Base-by-base conservation (phyloP, 192 early-diverging fungal species). In the Gryganskiella cystojenkinii region DNA sequence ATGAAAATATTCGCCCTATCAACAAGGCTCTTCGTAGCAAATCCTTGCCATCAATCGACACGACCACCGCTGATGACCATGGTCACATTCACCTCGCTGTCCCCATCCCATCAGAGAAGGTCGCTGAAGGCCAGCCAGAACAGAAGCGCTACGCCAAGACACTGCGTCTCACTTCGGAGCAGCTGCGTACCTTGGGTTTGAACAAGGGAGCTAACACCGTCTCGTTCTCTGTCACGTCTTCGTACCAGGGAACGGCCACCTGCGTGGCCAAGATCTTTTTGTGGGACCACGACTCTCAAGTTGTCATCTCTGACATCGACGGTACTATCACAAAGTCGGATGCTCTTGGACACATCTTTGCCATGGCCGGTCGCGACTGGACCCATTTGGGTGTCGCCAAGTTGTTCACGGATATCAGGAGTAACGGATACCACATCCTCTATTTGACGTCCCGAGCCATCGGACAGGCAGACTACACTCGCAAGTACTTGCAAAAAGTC, bases 251-350 rank as follows among this genome's bases (percentile, higher is more conserved):
- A 31, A 92, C 82, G 15, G 90, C 93, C 2, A 88, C 83, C 45
- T 95, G 95, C 71, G 83, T 90, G 31, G 92, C 96, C 37, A 95
- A 94, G 64, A 92, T 98, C 58, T 99, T 94, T 64, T 84, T 94
- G 55, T 98, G 93, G 92, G 86, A 91, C 56, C 72, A 92, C 72
- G 85, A 94, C 76, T 88, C 92, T 37, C 85, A 92, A 35, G 89
- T 99, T 20, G 96, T 99, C 4, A 98, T 99, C 69, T 97, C 95
- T 0, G 98, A 99, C 72, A 95, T 99, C 57, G 98, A 99, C 79
- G 98, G 98, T 5, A 99, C 98, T 4, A 99, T 99, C 66, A 99
- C 98, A 45, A 98, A 98, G 83, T 97, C 95, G 0, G 98, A 99
- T 73, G 95, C 92, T 3, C 82, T 99, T 49, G 98, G 98, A 6